These are phyloP conservation scores for Wilcoxina mikolae DNA, from an alignment of 495 filamentous ascomycete genomes.

Conservation along the genomic window DNA sequence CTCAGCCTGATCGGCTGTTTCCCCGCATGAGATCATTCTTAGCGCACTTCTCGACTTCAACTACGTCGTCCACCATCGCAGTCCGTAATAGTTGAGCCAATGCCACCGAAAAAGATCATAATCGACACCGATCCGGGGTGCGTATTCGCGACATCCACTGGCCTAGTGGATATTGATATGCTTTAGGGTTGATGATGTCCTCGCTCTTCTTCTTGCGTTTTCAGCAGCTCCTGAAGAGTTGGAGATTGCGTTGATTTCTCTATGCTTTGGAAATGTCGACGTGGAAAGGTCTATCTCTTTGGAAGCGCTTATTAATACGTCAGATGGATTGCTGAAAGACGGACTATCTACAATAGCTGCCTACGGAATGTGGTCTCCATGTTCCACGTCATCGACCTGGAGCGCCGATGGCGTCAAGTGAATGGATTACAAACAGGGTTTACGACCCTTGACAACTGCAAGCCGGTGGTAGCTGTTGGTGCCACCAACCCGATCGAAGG, in stretches of 20 bases:
- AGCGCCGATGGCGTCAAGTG: constrained; percentile 65
- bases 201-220: constrained; percentile 73
- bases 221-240: constrained; percentile 71
- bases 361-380: constrained; percentile 78
- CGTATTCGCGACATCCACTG: neutral
- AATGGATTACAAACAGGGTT: constrained; percentile 53
- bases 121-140: constrained; percentile 82
- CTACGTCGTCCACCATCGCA: neutral
- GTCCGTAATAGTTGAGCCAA: constrained; percentile 12
- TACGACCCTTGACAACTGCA: constrained; percentile 47
- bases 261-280: constrained; percentile 86
- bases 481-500: constrained; percentile 73
- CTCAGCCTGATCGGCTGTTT: neutral
- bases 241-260: constrained; percentile 67
- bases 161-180: constrained; percentile 1
- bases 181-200: constrained; percentile 76
- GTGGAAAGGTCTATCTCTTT: constrained; percentile 46
- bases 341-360: constrained; percentile 39
- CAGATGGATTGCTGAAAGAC: neutral
- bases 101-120: constrained; percentile 59
- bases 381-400: constrained; percentile 84
- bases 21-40: neutral
- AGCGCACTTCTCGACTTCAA: neutral
- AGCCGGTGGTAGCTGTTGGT: constrained; percentile 74
- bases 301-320: neutral